phyloP scores from a whole-genome alignment of 2,329 filamentous ascomycete genomes.

The Stagonosporopsis chrysanthemi region DNA sequence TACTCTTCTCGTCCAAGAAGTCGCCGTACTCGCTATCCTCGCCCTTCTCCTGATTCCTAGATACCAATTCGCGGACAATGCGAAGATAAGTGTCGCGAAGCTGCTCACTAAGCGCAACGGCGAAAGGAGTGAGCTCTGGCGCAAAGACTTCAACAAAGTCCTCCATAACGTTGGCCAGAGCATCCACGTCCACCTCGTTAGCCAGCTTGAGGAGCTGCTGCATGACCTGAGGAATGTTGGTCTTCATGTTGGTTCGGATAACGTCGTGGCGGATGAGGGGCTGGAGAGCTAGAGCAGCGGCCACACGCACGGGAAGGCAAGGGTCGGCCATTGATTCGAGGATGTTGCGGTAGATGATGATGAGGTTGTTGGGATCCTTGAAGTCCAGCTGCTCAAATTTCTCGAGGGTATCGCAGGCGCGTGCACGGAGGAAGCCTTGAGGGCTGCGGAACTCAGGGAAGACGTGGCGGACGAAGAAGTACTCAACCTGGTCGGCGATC shows the following conservation, averaged over 20 bases:
- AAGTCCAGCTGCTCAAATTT: constrained; percentile 98
- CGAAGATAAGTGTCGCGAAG: constrained; percentile 94
- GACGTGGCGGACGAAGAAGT: constrained; percentile 97
- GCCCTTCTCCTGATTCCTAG: constrained; percentile 78
- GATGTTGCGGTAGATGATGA: constrained; percentile 96
- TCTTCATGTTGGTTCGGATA: constrained; percentile 94
- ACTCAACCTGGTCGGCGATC: constrained; percentile 96
- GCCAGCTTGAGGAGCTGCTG: constrained; percentile 96
- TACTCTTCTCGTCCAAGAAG: constrained; percentile 97
- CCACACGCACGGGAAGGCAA: constrained; percentile 92
- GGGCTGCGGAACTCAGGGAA: constrained; percentile 96
- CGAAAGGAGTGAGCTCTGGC: constrained; percentile 94
- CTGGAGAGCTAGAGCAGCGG: constrained; percentile 91
- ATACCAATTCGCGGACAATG: constrained; percentile 88
- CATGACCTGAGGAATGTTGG: constrained; percentile 99
- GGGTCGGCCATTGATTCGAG: constrained; percentile 95
- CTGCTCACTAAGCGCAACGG: constrained; percentile 94
- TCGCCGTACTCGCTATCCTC: constrained; percentile 84
- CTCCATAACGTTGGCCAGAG: constrained; percentile 98
- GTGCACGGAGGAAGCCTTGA: constrained; percentile 89
- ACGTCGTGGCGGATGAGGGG: constrained; percentile 94
- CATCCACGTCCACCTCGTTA: constrained; percentile 97
- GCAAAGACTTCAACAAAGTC: constrained; percentile 99
- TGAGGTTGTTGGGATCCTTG: constrained; percentile 93
- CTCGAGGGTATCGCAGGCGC: constrained; percentile 95